Evolutionary conservation across 306 rosid species (phyloP), one percentile per base, ranked within the genome.

Genomic region (Corylus americana): DNA sequence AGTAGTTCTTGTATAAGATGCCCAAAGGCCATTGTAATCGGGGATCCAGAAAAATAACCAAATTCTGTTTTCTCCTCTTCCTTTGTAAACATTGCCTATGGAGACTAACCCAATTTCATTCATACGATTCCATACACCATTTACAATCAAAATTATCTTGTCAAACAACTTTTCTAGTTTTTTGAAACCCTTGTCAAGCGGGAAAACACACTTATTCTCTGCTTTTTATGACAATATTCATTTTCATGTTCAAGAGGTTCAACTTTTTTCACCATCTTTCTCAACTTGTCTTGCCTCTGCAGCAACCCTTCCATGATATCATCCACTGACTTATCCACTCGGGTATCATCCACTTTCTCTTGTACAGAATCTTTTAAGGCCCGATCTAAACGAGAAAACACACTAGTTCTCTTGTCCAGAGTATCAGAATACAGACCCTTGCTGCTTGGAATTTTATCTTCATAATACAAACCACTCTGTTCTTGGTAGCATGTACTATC

Each of bases 361-460:
- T 68, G 70, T 48, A 53, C 44, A 55, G 0, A 31, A 47, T 55
- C 25, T 76, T 81, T 68, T 11, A 77, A 73, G 63, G 78, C 70
- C 68, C 81, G 71, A 71, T 39, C 74, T 57, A 88, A 61, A 58
- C 89, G 86, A 20, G 88, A 86, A 79, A 86, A 88, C 50, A 84
- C 88, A 77, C 86, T 81, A 59, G 80, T 7, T 74, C 63, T 57
- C 29, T 63, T 57, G 59, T 71, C 77, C 16, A 49, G 37, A 5
- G 27, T 66, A 77, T 83, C 86, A 58, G 85, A 45, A 64, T 81
- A 79, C 76, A 83, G 7, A 58, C 83, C 55, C 81, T 83, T 69
- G 17, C 14, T 49, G 71, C 29, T 18, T 2, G 45, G 53, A 37
- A 16, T 7, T 66, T 49, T 53, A 55, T 55, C 55, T 16, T 14